Base-by-base conservation (phyloP, 2,329 filamentous ascomycete species). In the Moelleriella libera region DNA sequence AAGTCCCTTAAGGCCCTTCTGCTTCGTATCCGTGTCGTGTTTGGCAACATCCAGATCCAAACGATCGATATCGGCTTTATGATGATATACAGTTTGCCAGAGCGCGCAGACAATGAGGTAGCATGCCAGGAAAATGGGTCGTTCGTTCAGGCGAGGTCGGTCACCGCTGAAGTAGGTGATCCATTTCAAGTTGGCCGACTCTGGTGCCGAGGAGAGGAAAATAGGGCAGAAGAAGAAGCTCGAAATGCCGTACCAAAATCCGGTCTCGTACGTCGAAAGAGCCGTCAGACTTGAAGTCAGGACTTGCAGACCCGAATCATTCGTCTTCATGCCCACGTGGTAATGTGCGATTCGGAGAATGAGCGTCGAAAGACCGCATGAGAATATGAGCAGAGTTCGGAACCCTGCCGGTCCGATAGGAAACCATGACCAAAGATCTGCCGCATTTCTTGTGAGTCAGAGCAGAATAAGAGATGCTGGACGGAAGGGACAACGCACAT, bases 341-440 rank as follows among this genome's bases (percentile, higher is more conserved):
- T 88, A 81, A 62, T 89, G 83, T 43, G 84, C 81, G 58, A 96
- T 87, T 58, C 89, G 86, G 46, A 96, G 76, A 55, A 95, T 75
- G 66, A 94, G 85, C 54, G 96, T 75, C 48, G 80, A 70, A 50
- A 96, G 76, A 50, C 79, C 80, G 55, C 82, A 83, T 51, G 85
- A 68, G 67, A 89, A 90, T 53, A 96, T 76, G 52, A 88, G 73
- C 12, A 82, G 60, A 5, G 87, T 77, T 55, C 88, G 83, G 48
- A 94, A 64, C 50, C 86, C 88, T 43, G 83, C 78, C 48, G 74
- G 73, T 46, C 88, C 85, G 40, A 95, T 57, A 29, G 88, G 88
- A 54, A 94, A 88, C 84, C 86, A 90, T 56, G 81, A 72, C 88
- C 88, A 95, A 51, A 95, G 68, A 45, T 80, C 86, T 90, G 55